Evolutionary conservation across 1,284 basidiomycete genomes (phyloP), one percentile per base, ranked within the genome.

Genomic region (Serendipita sp.): DNA sequence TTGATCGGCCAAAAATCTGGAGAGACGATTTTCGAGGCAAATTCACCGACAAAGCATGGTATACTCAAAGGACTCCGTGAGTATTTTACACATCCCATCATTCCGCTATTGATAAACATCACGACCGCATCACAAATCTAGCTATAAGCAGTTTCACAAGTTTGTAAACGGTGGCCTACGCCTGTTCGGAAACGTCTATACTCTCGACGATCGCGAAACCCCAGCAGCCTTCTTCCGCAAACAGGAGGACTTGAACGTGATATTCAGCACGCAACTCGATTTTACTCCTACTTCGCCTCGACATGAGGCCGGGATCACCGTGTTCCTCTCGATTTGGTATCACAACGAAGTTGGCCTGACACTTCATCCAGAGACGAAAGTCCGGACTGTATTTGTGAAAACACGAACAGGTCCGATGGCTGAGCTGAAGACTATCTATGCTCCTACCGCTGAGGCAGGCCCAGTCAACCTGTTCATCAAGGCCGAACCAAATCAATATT

Each of bases 181-280:
- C 17, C 34, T 66, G 49, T 45, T 61, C 8, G 64, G 64, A 5
- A 66, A 66, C 62, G 60, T 62, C n/a, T 66, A 66, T 41, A 65
- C 35, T n/a, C 62, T 66, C 29, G 55, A n/a, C 22, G 65, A 66
- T 30, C 65, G 65, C 6, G 65, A 66, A n/a, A 65, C 65, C 3
- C 62, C 65, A 10, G 65, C 65, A 3, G 61, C 64, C n/a, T 60
- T 66, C 35, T 65, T 66, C 60, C 65, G 65, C 30, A 63, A 65
- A 29, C 65, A 66, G 53, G 53, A 43, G 13, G 63, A 64, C 22
- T 13, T 64, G 13, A 60, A 44, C 6, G 61, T 47, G 12, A 26
- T 64, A 17, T 61, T 64, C 60, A 60, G 58, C 3, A 50, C 63
- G 2, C 53, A 64, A 35, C 60, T 64, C 45, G 61, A 60, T 6